phyloP scores from a whole-genome alignment of 1,284 basidiomycete species.

The Sporisorium iseilematis-ciliati region DNA sequence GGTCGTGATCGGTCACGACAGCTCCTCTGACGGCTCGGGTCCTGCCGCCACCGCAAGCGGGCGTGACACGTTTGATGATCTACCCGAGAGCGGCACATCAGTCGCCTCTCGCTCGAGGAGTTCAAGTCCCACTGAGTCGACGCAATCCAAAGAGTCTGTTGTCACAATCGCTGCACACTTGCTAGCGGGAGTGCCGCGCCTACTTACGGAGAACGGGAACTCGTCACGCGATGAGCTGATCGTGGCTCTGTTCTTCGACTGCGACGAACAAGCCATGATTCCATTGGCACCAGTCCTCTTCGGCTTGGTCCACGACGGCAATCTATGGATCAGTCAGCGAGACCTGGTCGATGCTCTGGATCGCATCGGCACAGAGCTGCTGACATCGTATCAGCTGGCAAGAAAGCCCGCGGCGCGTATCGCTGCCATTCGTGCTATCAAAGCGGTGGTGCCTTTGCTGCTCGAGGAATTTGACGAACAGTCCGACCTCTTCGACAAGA shows the following conservation, averaged over 20 bases:
- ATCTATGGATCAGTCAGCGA: conserved; percentile 36
- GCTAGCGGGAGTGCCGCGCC: conserved; percentile 18
- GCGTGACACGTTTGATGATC: conserved; percentile 32
- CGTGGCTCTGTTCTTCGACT: conserved; percentile 31
- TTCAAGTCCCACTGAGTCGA: not conserved
- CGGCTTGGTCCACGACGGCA: conserved; percentile 10
- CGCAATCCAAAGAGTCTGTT: conserved; percentile 1
- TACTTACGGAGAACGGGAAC: conserved; percentile 18
- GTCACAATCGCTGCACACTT: conserved; percentile 18
- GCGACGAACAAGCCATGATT: conserved; percentile 15
- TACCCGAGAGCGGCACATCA: conserved; percentile 21
- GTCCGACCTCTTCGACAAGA: conserved; percentile 41
- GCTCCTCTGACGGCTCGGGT: not conserved
- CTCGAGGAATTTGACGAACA: conserved; percentile 16
- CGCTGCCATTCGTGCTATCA: conserved; percentile 21
- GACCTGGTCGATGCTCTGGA: conserved; percentile 41
- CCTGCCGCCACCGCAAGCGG: not conserved
- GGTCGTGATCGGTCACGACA: conserved; percentile 17
- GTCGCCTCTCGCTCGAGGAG: not conserved
- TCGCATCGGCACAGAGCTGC: conserved; percentile 42
- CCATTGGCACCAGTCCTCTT: conserved; percentile 27
- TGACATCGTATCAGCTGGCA: conserved; percentile 29
- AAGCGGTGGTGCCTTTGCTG: conserved; percentile 23
- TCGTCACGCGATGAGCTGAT: conserved; percentile 22
- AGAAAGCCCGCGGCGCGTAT: conserved; percentile 23